Evolutionary conservation across 2,329 filamentous ascomycete genomes (phyloP).

Genomic region (Fusarium sp.): DNA sequence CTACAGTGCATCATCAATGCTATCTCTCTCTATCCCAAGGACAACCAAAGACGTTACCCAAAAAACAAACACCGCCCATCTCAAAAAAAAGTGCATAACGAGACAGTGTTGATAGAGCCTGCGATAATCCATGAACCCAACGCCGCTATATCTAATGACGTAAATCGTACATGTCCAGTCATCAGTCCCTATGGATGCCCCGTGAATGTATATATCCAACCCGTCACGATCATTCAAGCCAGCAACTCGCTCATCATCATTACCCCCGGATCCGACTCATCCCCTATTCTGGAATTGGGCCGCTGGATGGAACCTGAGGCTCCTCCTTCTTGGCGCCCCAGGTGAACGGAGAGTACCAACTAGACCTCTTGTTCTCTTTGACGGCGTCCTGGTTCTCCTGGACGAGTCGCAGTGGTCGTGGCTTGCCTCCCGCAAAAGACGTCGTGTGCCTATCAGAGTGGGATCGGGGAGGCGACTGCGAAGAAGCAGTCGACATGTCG

Average conservation of each 20-base stretch:
- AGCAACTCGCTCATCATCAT: slow-evolving; percentile 9
- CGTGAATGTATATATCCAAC: slow-evolving; percentile 42
- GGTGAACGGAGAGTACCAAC: slow-evolving; percentile 72
- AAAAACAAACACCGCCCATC: slow-evolving; percentile 28
- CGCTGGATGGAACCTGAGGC: slow-evolving; percentile 38
- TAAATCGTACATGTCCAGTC: slow-evolving; percentile 45
- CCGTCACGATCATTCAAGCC: slow-evolving; percentile 34
- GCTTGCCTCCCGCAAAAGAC: slow-evolving; percentile 72
- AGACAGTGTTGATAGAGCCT: slow-evolving; percentile 39
- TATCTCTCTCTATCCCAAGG: slow-evolving; percentile 26
- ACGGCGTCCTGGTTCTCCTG: slow-evolving; percentile 74
- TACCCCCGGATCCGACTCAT: slow-evolving; percentile 7
- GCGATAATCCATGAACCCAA: slow-evolving; percentile 46
- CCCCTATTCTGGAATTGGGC: slow-evolving; percentile 50
- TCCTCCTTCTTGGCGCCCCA: slow-evolving; percentile 63
- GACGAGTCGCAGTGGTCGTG: slow-evolving; percentile 86
- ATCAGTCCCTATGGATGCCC: slow-evolving; percentile 38
- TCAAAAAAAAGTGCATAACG: slow-evolving; percentile 29
- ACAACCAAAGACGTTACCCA: slow-evolving; percentile 24
- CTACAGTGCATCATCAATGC: slow-evolving; percentile 19
- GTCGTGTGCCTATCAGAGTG: slow-evolving; percentile 67
- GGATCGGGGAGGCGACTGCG: slow-evolving; percentile 64
- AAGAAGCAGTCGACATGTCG: slow-evolving; percentile 57
- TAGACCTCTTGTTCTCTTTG: slow-evolving; percentile 68
- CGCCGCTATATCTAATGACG: slow-evolving; percentile 46